Evolutionary conservation across 345 rosid species (phyloP).

Genomic region (Alliaria petiolata): DNA sequence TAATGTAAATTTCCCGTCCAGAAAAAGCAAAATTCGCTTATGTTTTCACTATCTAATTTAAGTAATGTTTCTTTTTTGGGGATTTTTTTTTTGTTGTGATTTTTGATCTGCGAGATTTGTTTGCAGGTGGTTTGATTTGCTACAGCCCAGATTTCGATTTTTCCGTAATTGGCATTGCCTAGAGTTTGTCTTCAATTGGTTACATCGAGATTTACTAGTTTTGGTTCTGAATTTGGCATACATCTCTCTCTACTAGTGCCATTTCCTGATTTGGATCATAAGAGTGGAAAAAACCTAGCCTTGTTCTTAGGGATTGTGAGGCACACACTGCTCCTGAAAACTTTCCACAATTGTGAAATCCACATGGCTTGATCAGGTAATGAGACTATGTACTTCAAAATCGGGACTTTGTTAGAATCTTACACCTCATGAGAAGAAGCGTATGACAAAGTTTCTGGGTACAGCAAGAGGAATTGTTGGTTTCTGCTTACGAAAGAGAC

Average conservation of each 20-base stretch:
- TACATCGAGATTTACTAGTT: conserved; percentile 1
- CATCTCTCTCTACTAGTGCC: conserved; percentile 1
- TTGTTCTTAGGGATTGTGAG: neutral
- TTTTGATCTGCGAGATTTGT: conserved; percentile 33
- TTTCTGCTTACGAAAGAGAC: conserved; percentile 4
- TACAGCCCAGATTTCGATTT: conserved; percentile 12
- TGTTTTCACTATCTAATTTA: conserved; percentile 4
- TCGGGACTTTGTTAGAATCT: conserved; percentile 31
- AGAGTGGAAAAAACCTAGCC: conserved; percentile 14
- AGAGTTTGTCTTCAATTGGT: conserved; percentile 18
- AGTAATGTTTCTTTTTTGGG: conserved; percentile 15
- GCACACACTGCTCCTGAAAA: no score
- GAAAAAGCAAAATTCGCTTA: neutral
- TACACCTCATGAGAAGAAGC: conserved; percentile 37
- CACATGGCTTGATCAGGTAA: conserved; percentile 13
- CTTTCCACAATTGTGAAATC: neutral
- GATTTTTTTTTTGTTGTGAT: neutral
- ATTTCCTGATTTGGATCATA: conserved; percentile 29
- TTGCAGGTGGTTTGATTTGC: conserved; percentile 36
- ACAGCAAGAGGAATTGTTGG: conserved; percentile 23
- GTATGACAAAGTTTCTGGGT: conserved; percentile 36
- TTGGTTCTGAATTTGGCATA: conserved; percentile 13
- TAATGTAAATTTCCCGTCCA: neutral
- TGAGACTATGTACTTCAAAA: conserved; percentile 26
- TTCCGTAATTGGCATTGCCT: conserved; percentile 26